Conservation (phyloP, 495 filamentous ascomycete genomes). For the Bryoglossum gracile region DNA sequence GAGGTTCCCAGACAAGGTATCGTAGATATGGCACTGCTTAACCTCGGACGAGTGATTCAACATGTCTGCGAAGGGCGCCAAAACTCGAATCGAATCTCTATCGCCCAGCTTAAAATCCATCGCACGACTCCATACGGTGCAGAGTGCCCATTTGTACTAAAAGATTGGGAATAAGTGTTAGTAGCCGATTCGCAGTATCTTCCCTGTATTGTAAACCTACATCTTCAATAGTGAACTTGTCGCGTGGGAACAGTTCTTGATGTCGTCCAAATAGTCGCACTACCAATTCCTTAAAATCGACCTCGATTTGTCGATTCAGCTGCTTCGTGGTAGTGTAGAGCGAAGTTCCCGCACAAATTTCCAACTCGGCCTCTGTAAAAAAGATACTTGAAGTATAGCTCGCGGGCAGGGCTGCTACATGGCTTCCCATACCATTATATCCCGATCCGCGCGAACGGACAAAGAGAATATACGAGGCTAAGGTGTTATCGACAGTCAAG, state of each 20-base stretch:
- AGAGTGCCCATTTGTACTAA: slow-evolving; percentile 1
- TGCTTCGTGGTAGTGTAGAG: slow-evolving; percentile 2
- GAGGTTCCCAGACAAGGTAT: neutral
- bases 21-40: neutral
- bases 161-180: slow-evolving; percentile 1
- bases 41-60: neutral
- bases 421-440: neutral
- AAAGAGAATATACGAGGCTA: neutral
- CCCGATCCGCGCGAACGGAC: neutral
- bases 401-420: neutral
- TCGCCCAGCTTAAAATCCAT: slow-evolving; percentile 1
- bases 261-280: neutral
- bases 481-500: slow-evolving; percentile 1
- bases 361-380: neutral
- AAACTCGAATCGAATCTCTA: slow-evolving; percentile 1
- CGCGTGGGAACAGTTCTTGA: slow-evolving; percentile 1
- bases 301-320: slow-evolving; percentile 1
- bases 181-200: slow-evolving; percentile 1
- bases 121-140: slow-evolving; percentile 2
- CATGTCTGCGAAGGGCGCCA: slow-evolving; percentile 2
- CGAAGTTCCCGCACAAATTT: slow-evolving; percentile 1
- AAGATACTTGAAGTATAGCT: neutral
- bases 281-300: neutral
- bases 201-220: neutral
- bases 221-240: slow-evolving; percentile 2